Percentiles rank a stretch among this genome's conserved stretches.
These are phyloP conservation scores for Ophiostoma montium DNA, from an alignment of 2,329 filamentous ascomycete species.

Conservation along the genomic window DNA sequence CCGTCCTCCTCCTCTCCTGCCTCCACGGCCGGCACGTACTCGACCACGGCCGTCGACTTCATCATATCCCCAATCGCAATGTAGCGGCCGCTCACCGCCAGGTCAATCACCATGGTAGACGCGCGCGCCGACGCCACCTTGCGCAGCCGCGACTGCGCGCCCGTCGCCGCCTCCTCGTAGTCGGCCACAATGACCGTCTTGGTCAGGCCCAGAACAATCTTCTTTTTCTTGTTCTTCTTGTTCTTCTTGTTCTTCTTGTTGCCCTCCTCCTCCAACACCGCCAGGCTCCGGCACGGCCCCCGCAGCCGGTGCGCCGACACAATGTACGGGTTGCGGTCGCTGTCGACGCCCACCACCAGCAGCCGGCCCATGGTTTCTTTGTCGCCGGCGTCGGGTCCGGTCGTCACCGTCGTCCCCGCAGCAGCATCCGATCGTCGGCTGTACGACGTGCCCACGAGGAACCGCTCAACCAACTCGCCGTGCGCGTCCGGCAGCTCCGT, in stretches of 20 bases:
- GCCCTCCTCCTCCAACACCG: conserved; percentile 55
- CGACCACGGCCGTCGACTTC: conserved; percentile 74
- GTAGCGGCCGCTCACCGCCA: conserved; percentile 57
- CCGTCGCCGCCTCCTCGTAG: conserved; percentile 22
- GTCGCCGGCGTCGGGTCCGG: conserved; percentile 39
- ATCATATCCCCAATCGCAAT: conserved; percentile 86
- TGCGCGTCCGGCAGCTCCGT: conserved; percentile 50
- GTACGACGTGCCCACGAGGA: conserved; percentile 82
- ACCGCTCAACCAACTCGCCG: conserved; percentile 54
- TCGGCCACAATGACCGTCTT: conserved; percentile 61
- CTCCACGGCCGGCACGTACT: conserved; percentile 43
- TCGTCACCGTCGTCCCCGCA: conserved; percentile 15
- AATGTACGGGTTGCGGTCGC: conserved; percentile 57
- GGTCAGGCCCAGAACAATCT: conserved; percentile 70
- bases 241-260: conserved; percentile 31
- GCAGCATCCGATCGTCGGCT: conserved; percentile 44
- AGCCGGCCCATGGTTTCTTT: not conserved
- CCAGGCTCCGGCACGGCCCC: conserved; percentile 69
- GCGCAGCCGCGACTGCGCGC: not conserved
- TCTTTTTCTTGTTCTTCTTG: conserved; percentile 27
- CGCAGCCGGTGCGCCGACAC: conserved; percentile 57
- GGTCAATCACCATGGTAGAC: conserved; percentile 61
- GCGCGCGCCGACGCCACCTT: conserved; percentile 31
- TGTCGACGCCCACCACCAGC: conserved; percentile 53
- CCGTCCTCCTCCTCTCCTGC: not conserved